Base-by-base conservation (phyloP, 2,329 filamentous ascomycete genomes). In the Xylariaceae sp. region DNA sequence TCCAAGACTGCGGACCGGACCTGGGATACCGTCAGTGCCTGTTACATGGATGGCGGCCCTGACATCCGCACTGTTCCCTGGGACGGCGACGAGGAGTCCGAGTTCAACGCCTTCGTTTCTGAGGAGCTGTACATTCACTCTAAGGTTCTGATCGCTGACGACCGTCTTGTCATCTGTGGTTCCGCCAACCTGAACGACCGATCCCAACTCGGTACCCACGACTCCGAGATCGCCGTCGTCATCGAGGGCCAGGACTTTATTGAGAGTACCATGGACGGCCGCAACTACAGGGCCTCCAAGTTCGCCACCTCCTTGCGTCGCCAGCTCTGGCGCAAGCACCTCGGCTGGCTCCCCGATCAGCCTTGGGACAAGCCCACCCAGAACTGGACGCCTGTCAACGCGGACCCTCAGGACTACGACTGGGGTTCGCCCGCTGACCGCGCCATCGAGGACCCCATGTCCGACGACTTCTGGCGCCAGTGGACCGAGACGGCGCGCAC, bases 181-280 rank as follows among this genome's bases (percentile, higher is more conserved):
- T 91, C 88, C 15, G 90, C 89, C 62, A 97, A 97, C 75, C 82
- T 97, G 67, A 97, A 97, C 74, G 93, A 97, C 72, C 88, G 93
- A 59, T 85, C 89, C 53, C 92, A 96, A 74, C 78, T 95, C 6
- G 91, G 90, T 42, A 82, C 84, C 59, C 91, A 94, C 74, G 92
- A 96, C 75, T 90, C 87, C 0, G 92, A 96, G 72, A 90, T 96
- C 57, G 90, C 91, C n/a, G 88, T 95, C 64, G 82, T 95, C 59
- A 89, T 96, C 68, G 88, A 94, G 72, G 91, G 95, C 71, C 82
- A 85, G 1, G 83, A 86, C 1, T 77, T 85, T 1, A 77, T 96
- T 13, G 82, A 88, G 11, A 87, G 86, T 15, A 76, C 74, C 61
- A 95, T 96, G 89, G 82, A 87, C 63, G 89, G 90, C 2, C 77